phyloP scores from a whole-genome alignment of 331 rosid genomes.

The Arachis monticola region DNA sequence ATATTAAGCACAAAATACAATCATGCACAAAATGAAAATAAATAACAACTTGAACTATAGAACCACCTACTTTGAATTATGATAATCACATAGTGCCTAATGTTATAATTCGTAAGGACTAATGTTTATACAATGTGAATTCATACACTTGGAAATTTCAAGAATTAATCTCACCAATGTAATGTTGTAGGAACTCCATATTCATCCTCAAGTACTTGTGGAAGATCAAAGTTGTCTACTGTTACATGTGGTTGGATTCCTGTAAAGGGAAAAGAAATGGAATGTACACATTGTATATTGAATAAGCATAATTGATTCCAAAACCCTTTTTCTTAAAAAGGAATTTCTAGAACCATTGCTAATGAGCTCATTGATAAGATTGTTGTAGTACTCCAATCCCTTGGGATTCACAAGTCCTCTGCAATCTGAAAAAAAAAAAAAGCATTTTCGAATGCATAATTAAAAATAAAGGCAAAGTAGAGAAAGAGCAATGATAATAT shows the following conservation, averaged over 20 bases:
- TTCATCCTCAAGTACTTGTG: slow-evolving; percentile 55
- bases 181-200: slow-evolving; percentile 43
- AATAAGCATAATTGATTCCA: neutral
- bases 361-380: slow-evolving; percentile 62
- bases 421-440: slow-evolving; percentile 50
- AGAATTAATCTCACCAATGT: neutral
- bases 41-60: neutral
- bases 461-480: neutral
- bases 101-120: neutral
- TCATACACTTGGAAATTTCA: neutral
- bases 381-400: slow-evolving; percentile 72
- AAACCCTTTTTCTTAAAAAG: neutral
- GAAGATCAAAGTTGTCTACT: neutral
- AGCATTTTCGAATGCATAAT: neutral
- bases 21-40: neutral
- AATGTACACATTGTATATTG: neutral
- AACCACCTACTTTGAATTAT: neutral
- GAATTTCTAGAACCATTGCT: slow-evolving; percentile 44
- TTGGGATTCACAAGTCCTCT: slow-evolving; percentile 69
- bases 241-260: slow-evolving; percentile 62
- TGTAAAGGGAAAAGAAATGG: neutral
- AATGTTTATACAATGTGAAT: neutral
- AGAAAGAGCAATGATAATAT: no score
- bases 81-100: neutral
- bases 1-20: neutral